phyloP scores from a whole-genome alignment of 2,329 filamentous ascomycete genomes.

The Mollisiaceae sp. region DNA sequence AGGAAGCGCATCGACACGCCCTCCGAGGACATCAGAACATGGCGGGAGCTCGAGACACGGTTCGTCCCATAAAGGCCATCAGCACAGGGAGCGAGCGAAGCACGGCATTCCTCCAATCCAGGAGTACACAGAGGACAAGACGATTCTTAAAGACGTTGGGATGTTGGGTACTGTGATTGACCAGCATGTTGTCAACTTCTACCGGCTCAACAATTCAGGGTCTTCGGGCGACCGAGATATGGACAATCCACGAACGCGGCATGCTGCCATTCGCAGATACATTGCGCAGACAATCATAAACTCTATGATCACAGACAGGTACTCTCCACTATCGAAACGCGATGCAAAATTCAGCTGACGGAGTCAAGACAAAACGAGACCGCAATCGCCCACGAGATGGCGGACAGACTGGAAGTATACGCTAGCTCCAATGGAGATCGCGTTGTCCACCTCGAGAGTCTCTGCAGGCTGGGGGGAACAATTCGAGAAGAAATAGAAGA shows the following conservation, averaged over 20 bases:
- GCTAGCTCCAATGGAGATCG: neutral
- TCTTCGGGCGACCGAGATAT: neutral
- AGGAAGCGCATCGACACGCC: neutral
- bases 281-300: neutral
- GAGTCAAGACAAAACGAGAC: neutral
- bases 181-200: neutral
- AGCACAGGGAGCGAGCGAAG: neutral
- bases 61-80: neutral
- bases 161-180: neutral
- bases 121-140: conserved; percentile 1
- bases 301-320: neutral
- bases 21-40: neutral
- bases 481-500: neutral
- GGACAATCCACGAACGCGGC: conserved; percentile 2
- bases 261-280: neutral
- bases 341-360: neutral
- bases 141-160: neutral
- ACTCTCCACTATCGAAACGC: neutral
- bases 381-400: neutral
- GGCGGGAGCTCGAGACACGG: neutral
- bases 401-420: neutral
- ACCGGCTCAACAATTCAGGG: neutral
- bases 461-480: neutral
- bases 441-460: neutral
- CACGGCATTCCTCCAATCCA: neutral